Evolutionary conservation across 306 rosid species (phyloP).

Genomic region (Cajanus cajan): DNA sequence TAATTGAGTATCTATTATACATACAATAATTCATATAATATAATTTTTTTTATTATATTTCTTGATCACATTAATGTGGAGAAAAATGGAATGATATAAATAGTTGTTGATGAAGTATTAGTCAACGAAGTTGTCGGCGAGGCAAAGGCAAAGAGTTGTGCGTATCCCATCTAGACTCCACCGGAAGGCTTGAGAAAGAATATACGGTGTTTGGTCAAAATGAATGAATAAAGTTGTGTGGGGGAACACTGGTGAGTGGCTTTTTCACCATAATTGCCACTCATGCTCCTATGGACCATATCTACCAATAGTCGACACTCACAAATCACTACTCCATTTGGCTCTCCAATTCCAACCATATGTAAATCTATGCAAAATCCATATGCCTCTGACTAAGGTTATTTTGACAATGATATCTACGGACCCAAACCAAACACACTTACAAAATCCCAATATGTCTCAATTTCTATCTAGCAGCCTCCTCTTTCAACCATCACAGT

Average conservation of each 20-base stretch:
- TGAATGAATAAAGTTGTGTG: conserved; percentile 21
- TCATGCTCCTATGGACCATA: conserved; percentile 32
- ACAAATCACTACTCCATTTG: conserved; percentile 9
- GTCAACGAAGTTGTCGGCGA: conserved; percentile 26
- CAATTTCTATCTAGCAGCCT: not conserved
- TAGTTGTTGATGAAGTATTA: not conserved
- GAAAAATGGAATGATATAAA: not conserved
- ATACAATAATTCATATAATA: too few relatives aligned
- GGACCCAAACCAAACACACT: not conserved
- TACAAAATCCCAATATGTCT: not conserved
- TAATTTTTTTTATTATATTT: not conserved
- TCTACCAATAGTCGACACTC: conserved; percentile 1
- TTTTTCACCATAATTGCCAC: conserved; percentile 28
- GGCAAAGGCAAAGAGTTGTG: conserved; percentile 26
- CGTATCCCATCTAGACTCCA: conserved; percentile 16
- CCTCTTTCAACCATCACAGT: not conserved
- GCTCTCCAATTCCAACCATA: not conserved
- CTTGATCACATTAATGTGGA: not conserved
- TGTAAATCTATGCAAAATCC: not conserved
- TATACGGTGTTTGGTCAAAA: conserved; percentile 30
- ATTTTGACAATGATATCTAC: not conserved
- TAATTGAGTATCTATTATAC: too few relatives aligned
- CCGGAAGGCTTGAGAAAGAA: conserved; percentile 1
- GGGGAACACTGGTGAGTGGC: conserved; percentile 33
- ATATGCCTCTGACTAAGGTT: not conserved